Percentiles rank a stretch among this genome's conserved stretches.
These are phyloP conservation scores for Populus simonii DNA, from an alignment of 345 rosid genomes.

Conservation along the genomic window DNA sequence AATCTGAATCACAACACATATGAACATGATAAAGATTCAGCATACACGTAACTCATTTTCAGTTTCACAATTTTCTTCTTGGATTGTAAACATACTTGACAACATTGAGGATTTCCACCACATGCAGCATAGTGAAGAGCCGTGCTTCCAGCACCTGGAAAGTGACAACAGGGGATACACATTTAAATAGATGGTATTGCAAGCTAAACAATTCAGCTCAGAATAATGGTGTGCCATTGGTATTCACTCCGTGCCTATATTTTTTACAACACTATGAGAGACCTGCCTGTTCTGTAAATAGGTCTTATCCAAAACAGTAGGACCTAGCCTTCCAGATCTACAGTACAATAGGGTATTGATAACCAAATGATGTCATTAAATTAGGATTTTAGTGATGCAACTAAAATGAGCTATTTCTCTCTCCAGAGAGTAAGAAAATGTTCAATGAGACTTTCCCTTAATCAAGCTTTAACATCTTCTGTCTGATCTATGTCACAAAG, in stretches of 20 bases:
- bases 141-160: constrained; percentile 91
- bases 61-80: background rate
- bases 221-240: background rate
- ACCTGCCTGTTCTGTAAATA: background rate
- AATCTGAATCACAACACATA: constrained; percentile 44
- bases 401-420: background rate
- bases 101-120: constrained; percentile 89
- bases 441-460: too few relatives aligned
- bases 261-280: background rate
- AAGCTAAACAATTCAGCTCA: background rate
- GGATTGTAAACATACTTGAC: constrained; percentile 56
- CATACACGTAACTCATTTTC: constrained; percentile 6
- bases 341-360: background rate
- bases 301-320: background rate
- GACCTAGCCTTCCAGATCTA: background rate
- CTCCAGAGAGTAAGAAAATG: background rate
- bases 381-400: background rate
- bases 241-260: background rate
- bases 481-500: background rate
- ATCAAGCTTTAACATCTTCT: too few relatives aligned
- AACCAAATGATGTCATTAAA: background rate
- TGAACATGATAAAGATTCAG: constrained; percentile 12
- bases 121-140: constrained; percentile 97
- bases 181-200: background rate
- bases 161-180: background rate